phyloP scores from a whole-genome alignment of 129 eudicot genomes.

The Flaveria trinervia region DNA sequence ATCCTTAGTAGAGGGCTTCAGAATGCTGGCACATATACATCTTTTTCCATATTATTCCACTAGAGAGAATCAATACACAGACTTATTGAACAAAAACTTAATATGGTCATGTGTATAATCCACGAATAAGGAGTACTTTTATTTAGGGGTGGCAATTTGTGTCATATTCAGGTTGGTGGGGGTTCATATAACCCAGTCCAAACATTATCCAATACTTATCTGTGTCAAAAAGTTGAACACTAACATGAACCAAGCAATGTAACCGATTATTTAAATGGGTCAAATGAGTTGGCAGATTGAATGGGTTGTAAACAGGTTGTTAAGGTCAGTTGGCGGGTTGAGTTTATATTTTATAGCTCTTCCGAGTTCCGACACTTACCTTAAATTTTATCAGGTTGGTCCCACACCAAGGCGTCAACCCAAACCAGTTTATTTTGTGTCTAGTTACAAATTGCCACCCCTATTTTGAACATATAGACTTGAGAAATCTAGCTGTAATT shows the following conservation, averaged over 20 bases:
- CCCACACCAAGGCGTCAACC: background rate
- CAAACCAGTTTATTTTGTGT: background rate
- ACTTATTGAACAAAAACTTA: constrained; percentile 5
- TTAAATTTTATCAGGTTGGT: background rate
- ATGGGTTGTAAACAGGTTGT: background rate
- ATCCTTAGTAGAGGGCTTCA: background rate
- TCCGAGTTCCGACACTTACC: background rate
- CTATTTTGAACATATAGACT: constrained; percentile 3
- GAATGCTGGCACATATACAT: background rate
- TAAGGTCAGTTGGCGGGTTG: background rate
- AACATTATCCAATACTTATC: background rate
- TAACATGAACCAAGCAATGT: background rate
- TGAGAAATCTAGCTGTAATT: constrained; percentile 5
- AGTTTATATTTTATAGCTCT: background rate
- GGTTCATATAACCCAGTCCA: background rate
- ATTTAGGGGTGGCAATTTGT: background rate
- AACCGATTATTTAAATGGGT: background rate
- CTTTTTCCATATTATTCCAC: constrained; percentile 25
- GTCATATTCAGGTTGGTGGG: background rate
- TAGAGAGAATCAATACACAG: background rate
- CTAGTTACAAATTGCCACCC: background rate
- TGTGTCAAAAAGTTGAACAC: background rate
- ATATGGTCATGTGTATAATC: constrained; percentile 16
- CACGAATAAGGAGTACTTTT: background rate
- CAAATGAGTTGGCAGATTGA: background rate